Base-by-base conservation (phyloP, 345 rosid species). In the Iberis pinnata region DNA sequence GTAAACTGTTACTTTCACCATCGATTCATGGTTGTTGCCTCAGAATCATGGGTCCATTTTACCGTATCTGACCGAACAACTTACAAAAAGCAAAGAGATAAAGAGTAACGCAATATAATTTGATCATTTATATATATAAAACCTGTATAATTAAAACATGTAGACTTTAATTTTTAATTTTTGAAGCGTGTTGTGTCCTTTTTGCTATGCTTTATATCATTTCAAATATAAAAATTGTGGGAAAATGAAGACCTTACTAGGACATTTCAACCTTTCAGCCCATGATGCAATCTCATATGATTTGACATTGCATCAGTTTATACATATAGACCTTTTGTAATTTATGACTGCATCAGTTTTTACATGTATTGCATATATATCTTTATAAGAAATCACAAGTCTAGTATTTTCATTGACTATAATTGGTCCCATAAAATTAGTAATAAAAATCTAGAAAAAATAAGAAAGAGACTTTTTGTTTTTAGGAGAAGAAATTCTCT, bases 241-340 rank as follows among this genome's bases (percentile, higher is more conserved):
- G 19, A 12, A 38, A 6, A 37, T 38, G 22, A 45, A 46, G 24
- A 45, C 8, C 17, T 59, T 38, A 58, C 12, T 26, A 60, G 7
- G 70, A 65, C 60, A 65, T 27, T 44, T n/a, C 54, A 66, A 51
- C 70, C 19, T 43, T 67, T 44, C 40, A 52, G 50, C 37, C 19
- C 32, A 53, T 38, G 40, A 43, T 56, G 45, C 27, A 46, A 57
- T 35, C 49, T 27, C 63, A 12, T 20, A 44, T 44, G 43, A 45
- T 59, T 33, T 52, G 70, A 66, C 65, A 45, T 51, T 52, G 40
- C 49, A 59, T 52, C 55, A 43, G 18, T 53, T 33, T 29, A 29
- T 29, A 29, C 8, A 5, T 44, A 22, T 36, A 43, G n/a, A 18
- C 26, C 27, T 58, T 58, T 51, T 42, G 51, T 43, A 44, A 12